phyloP scores from a whole-genome alignment of 768 basidiomycete species.

The Podaxis sp. region DNA sequence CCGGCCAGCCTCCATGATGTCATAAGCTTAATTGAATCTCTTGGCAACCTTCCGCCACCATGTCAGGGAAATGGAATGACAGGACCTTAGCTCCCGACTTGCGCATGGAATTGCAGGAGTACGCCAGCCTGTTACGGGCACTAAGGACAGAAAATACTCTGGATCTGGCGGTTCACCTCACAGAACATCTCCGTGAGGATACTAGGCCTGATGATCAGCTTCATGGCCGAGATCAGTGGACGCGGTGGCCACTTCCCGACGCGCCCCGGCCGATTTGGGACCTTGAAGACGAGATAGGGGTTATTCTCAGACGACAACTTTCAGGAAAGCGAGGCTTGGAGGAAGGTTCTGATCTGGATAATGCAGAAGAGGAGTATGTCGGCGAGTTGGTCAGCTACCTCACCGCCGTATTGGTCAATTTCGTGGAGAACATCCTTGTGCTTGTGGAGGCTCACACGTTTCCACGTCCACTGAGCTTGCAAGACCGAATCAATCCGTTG shows the following conservation, averaged over 20 bases:
- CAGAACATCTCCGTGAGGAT: background rate
- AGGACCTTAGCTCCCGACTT: background rate
- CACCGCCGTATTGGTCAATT: background rate
- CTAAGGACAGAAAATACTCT: background rate
- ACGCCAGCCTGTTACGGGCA: background rate
- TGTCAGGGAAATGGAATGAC: background rate
- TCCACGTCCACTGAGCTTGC: background rate
- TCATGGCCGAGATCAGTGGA: background rate
- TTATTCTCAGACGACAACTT: background rate
- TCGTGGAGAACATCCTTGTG: background rate
- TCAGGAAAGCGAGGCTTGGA: background rate
- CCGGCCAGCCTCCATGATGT: background rate
- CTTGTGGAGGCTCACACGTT: background rate
- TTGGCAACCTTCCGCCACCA: background rate
- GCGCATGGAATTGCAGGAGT: background rate
- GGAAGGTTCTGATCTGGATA: background rate
- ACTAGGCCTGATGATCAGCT: background rate
- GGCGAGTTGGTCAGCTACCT: background rate
- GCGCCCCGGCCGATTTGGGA: background rate
- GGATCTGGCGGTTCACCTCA: background rate
- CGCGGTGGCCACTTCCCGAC: conserved; percentile 2
- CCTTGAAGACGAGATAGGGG: background rate
- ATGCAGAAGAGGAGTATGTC: background rate
- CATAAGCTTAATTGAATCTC: background rate
- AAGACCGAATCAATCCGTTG: conserved; percentile 1